Evolutionary conservation across 352 stramenopile genomes (phyloP), one percentile per base, ranked within the genome.

Genomic region (Globisporangium heterothallicum): DNA sequence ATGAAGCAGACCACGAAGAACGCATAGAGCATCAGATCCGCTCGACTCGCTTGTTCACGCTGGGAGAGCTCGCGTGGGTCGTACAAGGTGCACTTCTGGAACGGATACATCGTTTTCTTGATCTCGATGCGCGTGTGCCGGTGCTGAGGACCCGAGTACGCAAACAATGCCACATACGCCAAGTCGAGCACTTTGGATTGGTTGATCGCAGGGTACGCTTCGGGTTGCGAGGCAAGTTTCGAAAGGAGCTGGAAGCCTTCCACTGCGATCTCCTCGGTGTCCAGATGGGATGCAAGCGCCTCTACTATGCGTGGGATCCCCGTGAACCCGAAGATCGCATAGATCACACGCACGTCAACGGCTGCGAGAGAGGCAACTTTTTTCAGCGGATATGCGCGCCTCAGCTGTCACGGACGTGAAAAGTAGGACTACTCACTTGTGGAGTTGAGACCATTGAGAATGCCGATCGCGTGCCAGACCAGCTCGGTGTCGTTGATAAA

Each of bases 201-300:
- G 47, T 91, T 88, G 29, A 88, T 66, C 25, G 69, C 61, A 12
- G 58, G 57, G 40, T 72, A 84, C 0, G 72, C 67, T 14, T 87
- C 66, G 1, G 59, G 67, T 3, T 84, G 49, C 8, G 49, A 45
- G 0, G 77, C 79, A 2, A 91, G 52, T 4, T 72, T 66, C 29
- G 74, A 56, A 4, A 91, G 71, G 10, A 91, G 56, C 40, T 85
- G 79, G 35, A 91, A 87, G 1, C 79, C 77, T 57, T 91, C 79
- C 6, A 91, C 71, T 0, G 69, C 74, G 41, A 91, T 78, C 43
- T 91, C 79, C 40, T 88, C 79, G 0, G 78, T 86, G 52, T 87
- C 74, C 16, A 91, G 42, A 58, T 91, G 79, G 6, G 55, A 64
- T 7, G 79, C 74, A n/a, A 91, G 58, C 0, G 73, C 77, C 50